Conservation (phyloP, 2,329 filamentous ascomycete genomes). For the Neoascochyta sp. region DNA sequence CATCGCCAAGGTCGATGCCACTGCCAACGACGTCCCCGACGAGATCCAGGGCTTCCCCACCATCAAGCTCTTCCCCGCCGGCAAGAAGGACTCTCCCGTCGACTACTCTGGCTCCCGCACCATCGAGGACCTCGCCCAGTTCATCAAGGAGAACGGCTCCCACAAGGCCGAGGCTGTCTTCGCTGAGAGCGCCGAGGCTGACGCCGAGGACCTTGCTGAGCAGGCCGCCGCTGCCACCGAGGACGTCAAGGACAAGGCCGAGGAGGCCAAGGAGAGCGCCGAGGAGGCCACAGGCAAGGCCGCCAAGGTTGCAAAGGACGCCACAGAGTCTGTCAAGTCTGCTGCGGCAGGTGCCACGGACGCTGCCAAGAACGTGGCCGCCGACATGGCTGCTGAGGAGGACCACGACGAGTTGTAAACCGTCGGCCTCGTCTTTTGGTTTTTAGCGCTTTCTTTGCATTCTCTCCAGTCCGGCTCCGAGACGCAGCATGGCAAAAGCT, state of each 20-base stretch:
- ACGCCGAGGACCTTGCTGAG: slow-evolving; percentile 39
- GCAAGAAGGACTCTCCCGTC: slow-evolving; percentile 76
- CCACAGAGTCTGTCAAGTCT: slow-evolving; percentile 35
- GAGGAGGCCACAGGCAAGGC: slow-evolving; percentile 37
- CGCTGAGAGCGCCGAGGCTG: slow-evolving; percentile 53
- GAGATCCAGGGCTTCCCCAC: slow-evolving; percentile 97
- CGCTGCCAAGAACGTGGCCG: slow-evolving; percentile 36
- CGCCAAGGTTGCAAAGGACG: slow-evolving; percentile 40
- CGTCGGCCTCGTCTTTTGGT: slow-evolving; percentile 6
- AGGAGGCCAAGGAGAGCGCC: slow-evolving; percentile 48
- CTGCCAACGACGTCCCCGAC: slow-evolving; percentile 91
- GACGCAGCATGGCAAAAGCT: slow-evolving; percentile 24
- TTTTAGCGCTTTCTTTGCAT: slow-evolving; percentile 21
- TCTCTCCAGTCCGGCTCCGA: too few relatives aligned
- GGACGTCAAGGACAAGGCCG: slow-evolving; percentile 37
- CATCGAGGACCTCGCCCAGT: slow-evolving; percentile 84
- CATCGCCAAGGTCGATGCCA: slow-evolving; percentile 91
- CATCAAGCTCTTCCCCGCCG: slow-evolving; percentile 96
- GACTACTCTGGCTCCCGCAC: slow-evolving; percentile 87
- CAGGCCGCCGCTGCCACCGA: slow-evolving; percentile 40
- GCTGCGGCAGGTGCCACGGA: slow-evolving; percentile 38
- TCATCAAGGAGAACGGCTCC: slow-evolving; percentile 94
- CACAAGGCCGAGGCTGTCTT: slow-evolving; percentile 68
- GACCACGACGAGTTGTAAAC: slow-evolving; percentile 74
- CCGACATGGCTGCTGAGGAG: slow-evolving; percentile 36